These are phyloP conservation scores for Zygnema circumcarinatum DNA, from an alignment of 139 green algal species.

Conservation along the genomic window DNA sequence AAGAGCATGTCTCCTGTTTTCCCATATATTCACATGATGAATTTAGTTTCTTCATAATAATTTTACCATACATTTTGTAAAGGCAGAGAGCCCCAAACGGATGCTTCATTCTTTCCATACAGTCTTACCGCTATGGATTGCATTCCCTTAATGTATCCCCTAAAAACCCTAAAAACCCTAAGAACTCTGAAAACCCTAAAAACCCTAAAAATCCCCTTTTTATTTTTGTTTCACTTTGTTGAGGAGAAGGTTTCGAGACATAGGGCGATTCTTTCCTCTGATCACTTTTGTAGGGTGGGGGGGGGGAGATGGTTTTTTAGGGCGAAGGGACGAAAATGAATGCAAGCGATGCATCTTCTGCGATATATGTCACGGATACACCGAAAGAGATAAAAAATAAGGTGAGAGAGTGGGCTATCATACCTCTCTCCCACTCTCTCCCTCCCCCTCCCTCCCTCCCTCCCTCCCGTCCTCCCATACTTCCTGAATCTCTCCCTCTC, in stretches of 20 bases:
- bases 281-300: background rate
- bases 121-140: no score
- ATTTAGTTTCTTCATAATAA: no score
- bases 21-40: no score
- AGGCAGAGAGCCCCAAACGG: background rate
- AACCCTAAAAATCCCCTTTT: background rate
- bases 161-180: background rate
- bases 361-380: conserved; percentile 95
- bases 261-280: no score
- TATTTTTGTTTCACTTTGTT: conserved; percentile 18
- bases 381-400: conserved; percentile 84
- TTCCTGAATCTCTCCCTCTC: background rate
- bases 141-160: no score
- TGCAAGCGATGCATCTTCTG: conserved; percentile 82
- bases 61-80: background rate
- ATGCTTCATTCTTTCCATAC: no score
- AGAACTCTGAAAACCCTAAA: background rate
- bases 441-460: background rate
- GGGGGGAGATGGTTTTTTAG: conserved; percentile 63
- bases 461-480: background rate
- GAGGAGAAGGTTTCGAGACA: background rate
- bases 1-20: no score
- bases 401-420: conserved; percentile 58
- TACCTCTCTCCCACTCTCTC: background rate
- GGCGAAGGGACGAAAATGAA: conserved; percentile 98